phyloP scores from a whole-genome alignment of 139 green algal genomes.

The Micromonas commoda region DNA sequence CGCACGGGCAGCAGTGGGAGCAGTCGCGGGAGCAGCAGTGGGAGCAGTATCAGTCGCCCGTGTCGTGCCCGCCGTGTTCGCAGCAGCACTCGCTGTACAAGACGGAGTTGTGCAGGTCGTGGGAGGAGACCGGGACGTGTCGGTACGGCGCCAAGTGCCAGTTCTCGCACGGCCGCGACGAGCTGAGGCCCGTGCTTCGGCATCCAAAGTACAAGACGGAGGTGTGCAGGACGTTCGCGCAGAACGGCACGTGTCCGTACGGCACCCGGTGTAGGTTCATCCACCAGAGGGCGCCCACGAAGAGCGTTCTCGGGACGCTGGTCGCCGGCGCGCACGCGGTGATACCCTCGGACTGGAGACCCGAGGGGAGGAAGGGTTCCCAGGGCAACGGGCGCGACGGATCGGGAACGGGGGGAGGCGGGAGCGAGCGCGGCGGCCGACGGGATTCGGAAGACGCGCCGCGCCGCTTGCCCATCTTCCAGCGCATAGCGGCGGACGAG shows the following conservation, averaged over 20 bases:
- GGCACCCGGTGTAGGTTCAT: conserved; percentile 52
- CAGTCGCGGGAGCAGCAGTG: too few species aligned
- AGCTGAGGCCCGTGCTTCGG: conserved; percentile 40
- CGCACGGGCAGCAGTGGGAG: too few species aligned
- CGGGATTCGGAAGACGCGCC: too few species aligned
- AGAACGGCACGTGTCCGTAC: conserved; percentile 47
- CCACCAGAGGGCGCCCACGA: conserved; percentile 20
- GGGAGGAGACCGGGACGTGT: conserved; percentile 43
- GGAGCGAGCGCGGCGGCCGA: too few species aligned
- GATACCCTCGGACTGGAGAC: conserved; percentile 1
- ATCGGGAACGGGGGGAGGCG: neutral
- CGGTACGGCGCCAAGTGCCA: conserved; percentile 50
- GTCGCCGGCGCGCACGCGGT: neutral
- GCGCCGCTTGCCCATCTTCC: neutral
- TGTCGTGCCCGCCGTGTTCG: too few species aligned
- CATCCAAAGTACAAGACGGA: conserved; percentile 57
- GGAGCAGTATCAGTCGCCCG: neutral
- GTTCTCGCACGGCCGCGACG: conserved; percentile 48
- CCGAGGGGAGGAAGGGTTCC: neutral
- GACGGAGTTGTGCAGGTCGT: conserved; percentile 48
- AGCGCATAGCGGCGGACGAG: neutral
- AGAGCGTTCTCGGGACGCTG: conserved; percentile 5
- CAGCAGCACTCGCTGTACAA: conserved; percentile 46
- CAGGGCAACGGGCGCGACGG: neutral
- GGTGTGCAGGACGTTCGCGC: conserved; percentile 45